A percentile compares a stretch with the other conserved stretches of the same genome.
Conservation (phyloP, 2,329 filamentous ascomycete genomes). For the Nothophaeocryptopus gaeumannii region DNA sequence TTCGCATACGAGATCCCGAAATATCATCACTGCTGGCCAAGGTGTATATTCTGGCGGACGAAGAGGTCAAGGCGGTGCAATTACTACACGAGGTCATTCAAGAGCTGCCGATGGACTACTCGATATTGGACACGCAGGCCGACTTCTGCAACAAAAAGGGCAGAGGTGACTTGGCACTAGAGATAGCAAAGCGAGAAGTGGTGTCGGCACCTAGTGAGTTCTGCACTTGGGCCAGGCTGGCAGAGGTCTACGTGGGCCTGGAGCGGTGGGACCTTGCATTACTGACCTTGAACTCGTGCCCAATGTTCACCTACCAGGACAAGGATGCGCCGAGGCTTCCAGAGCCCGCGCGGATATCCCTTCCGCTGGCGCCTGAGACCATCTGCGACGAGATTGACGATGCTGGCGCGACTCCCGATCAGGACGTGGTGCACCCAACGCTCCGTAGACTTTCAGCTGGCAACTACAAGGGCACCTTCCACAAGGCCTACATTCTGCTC, state of each 20-base stretch:
- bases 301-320: slow-evolving; percentile 99
- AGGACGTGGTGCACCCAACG: slow-evolving; percentile 83
- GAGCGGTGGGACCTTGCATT: slow-evolving; percentile 97
- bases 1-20: slow-evolving; percentile 84
- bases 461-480: slow-evolving; percentile 89
- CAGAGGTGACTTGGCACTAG: slow-evolving; percentile 79
- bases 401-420: slow-evolving; percentile 71
- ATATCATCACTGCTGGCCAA: slow-evolving; percentile 89
- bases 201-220: slow-evolving; percentile 96
- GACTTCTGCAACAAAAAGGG: slow-evolving; percentile 88
- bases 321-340: slow-evolving; percentile 95
- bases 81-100: slow-evolving; percentile 84
- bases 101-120: slow-evolving; percentile 95
- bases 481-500: slow-evolving; percentile 88
- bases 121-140: slow-evolving; percentile 90
- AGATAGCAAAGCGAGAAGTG: slow-evolving; percentile 90
- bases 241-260: slow-evolving; percentile 87
- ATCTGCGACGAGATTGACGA: slow-evolving; percentile 95
- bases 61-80: slow-evolving; percentile 92
- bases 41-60: slow-evolving; percentile 89
- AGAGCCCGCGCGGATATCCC: slow-evolving; percentile 79
- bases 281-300: slow-evolving; percentile 93
- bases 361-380: slow-evolving; percentile 84
- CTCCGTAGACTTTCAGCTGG: slow-evolving; percentile 82
- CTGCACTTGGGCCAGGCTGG: slow-evolving; percentile 89